Evolutionary conservation across 2,329 filamentous ascomycete species (phyloP).

Genomic region (Hypoxylon sp.): DNA sequence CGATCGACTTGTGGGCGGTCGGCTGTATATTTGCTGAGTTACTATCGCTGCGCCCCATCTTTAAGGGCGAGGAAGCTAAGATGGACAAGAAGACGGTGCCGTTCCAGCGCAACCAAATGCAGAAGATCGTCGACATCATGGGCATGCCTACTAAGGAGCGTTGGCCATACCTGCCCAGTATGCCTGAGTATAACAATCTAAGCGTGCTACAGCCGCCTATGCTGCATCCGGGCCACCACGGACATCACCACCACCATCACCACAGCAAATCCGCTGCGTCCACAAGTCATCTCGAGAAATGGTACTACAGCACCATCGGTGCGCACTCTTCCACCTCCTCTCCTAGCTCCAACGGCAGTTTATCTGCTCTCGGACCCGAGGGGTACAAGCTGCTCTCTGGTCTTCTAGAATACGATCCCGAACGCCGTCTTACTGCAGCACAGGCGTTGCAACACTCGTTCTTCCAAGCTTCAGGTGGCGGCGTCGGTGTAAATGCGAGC

Average conservation of each 20-base stretch:
- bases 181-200: constrained; percentile 89
- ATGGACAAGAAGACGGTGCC: constrained; percentile 99
- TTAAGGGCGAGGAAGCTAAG: constrained; percentile 98
- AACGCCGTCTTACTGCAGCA: constrained; percentile 87
- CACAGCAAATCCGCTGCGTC: constrained; percentile 56
- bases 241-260: constrained; percentile 52
- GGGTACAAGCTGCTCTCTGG: constrained; percentile 86
- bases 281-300: constrained; percentile 76
- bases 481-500: constrained; percentile 80
- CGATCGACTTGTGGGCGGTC: constrained; percentile 97
- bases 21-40: constrained; percentile 98
- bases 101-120: constrained; percentile 98
- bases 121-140: constrained; percentile 97
- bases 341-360: constrained; percentile 59
- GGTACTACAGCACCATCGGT: constrained; percentile 81
- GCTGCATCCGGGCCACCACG: constrained; percentile 58
- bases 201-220: constrained; percentile 67
- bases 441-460: constrained; percentile 92
- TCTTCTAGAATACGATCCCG: constrained; percentile 92
- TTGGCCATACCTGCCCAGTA: constrained; percentile 86
- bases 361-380: constrained; percentile 78
- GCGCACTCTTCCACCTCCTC: constrained; percentile 66
- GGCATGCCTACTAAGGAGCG: constrained; percentile 89
- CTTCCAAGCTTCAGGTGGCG: constrained; percentile 73
- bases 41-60: constrained; percentile 90